phyloP scores from a whole-genome alignment of 768 basidiomycete genomes.

The Collybiopsis luxurians region DNA sequence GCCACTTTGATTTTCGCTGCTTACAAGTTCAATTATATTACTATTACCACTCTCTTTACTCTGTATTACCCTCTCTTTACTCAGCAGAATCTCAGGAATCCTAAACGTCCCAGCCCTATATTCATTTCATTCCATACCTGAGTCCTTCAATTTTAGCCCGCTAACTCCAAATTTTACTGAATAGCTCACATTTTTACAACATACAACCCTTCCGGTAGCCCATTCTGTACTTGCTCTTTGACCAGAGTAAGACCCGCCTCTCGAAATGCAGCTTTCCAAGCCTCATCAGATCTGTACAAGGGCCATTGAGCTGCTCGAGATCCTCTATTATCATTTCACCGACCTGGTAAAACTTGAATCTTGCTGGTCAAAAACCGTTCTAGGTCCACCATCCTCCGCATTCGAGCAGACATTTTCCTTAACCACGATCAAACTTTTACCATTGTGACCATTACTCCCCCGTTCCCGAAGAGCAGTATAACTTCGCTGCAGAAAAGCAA shows the following conservation, averaged over 20 bases:
- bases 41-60: too few species aligned
- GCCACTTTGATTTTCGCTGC: too few species aligned
- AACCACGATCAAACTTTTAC: constrained; percentile 69
- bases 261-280: constrained; percentile 76
- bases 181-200: constrained; percentile 77
- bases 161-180: not conserved
- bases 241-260: constrained; percentile 72
- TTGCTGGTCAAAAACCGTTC: constrained; percentile 70
- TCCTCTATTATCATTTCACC: not conserved
- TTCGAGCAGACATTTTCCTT: constrained; percentile 90
- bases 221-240: constrained; percentile 74
- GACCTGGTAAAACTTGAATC: constrained; percentile 93
- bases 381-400: constrained; percentile 40
- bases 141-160: not conserved
- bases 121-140: constrained; percentile 22
- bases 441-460: constrained; percentile 26
- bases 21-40: too few species aligned
- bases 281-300: constrained; percentile 66
- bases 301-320: not conserved
- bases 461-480: constrained; percentile 54
- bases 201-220: constrained; percentile 80
- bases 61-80: too few species aligned
- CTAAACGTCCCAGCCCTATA: too few species aligned
- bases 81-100: too few species aligned
- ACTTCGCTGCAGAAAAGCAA: constrained; percentile 69